Base-by-base conservation (phyloP, 2,329 filamentous ascomycete species). In the Tolypocladium ophioglossoides region DNA sequence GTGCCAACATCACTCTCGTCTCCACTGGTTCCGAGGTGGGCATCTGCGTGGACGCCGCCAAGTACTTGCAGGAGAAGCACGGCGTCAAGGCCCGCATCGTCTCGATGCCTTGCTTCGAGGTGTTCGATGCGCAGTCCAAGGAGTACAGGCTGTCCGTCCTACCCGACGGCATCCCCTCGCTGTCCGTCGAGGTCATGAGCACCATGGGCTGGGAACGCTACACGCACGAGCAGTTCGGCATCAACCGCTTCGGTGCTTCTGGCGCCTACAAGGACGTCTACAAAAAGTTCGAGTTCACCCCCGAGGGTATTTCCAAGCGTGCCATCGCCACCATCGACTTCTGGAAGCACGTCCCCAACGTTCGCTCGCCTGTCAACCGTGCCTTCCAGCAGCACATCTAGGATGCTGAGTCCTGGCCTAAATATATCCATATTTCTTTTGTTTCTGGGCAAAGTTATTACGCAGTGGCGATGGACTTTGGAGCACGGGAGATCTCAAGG, bases 281-380 rank as follows among this genome's bases (percentile, higher is more conserved):
- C 83, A 87, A 89, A 88, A 97, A 96, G 84, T 99, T 99, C 77
- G 94, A 97, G 76, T 97, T 99, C 80, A 99, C 92, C 51, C 89
- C 94, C 53, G 92, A 96, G 76, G 94, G 94, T 62, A 88, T 99
- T 71, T 80, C 89, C 77, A 96, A 97, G 87, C 91, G 94, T 66
- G 94, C 92, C 57, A 74, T 90, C 60, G 86, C 87, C 64, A 99
- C 94, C 60, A 78, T 97, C 67, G 85, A 97, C 71, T 99, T 96
- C 85, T 99, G 91, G 87, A 97, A 96, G 87, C 88, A 86, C 62
- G 83, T 86, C 35, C 78, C 88, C 71, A 91, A 92, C 77, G 80
- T 96, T 68, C 90, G 94, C 74, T 96, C 91, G 54, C 92, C 94
- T 62, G 74, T 99, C 76, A 96, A 97, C 84, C 89, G 91, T 72